These are phyloP conservation scores for Gryganskiella cystojenkinii DNA, from an alignment of 192 early-diverging fungal genomes.

Conservation along the genomic window DNA sequence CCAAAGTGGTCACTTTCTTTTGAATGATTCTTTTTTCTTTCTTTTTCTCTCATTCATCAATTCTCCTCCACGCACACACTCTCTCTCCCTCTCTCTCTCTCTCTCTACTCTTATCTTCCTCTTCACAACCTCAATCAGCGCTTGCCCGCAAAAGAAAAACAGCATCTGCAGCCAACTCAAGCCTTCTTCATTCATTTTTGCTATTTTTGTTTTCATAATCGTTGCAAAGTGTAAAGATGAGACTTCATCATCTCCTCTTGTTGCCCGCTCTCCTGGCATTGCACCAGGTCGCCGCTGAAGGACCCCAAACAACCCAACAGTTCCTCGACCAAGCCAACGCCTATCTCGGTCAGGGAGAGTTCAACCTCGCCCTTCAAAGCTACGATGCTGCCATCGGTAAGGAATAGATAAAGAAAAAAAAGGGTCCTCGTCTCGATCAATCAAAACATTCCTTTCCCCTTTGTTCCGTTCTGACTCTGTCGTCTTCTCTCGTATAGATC, in stretches of 20 bases:
- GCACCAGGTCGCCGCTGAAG: constrained; percentile 31
- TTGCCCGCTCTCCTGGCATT: constrained; percentile 33
- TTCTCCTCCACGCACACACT: not conserved
- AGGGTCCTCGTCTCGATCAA: not conserved
- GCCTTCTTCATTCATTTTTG: too few relatives aligned
- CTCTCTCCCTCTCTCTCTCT: not conserved
- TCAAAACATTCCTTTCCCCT: too few relatives aligned
- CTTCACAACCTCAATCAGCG: too few relatives aligned
- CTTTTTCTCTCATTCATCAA: not conserved
- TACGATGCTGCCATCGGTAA: constrained; percentile 75
- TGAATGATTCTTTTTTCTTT: not conserved
- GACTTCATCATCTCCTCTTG: constrained; percentile 32
- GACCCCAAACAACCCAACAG: constrained; percentile 51
- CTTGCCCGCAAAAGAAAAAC: too few relatives aligned
- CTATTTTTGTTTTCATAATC: too few relatives aligned
- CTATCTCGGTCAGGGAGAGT: constrained; percentile 53
- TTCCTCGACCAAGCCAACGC: constrained; percentile 56
- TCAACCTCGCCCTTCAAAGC: constrained; percentile 68
- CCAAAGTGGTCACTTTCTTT: too few relatives aligned
- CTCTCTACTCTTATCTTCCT: not conserved
- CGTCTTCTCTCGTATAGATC: constrained; percentile 44
- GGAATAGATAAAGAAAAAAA: not conserved
- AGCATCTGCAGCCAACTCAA: too few relatives aligned
- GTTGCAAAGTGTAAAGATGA: constrained; percentile 19
- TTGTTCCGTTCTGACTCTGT: not conserved